Percentiles rank a stretch among this genome's conserved stretches.
Conservation (phyloP, 1,139 yeast genomes). For the Taphrina populina region DNA sequence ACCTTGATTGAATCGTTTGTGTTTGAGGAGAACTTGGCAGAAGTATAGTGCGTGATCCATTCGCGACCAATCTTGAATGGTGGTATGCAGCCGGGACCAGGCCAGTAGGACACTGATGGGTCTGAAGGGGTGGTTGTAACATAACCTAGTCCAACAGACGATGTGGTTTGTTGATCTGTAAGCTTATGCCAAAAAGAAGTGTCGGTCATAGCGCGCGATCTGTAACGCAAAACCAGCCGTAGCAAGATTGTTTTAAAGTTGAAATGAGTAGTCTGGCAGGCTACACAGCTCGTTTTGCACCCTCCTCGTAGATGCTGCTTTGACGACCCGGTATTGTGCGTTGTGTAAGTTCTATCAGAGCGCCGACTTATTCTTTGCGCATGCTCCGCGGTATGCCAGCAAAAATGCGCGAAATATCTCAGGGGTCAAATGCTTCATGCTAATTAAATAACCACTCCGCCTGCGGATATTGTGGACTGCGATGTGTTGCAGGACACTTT, state of each 20-base stretch:
- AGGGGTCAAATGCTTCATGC: not conserved
- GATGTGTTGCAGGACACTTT: too few species aligned
- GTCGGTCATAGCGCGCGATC: not conserved
- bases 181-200: constrained; percentile 13
- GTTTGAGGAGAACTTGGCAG: constrained; percentile 5
- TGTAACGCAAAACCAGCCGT: too few species aligned
- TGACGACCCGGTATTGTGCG: too few species aligned
- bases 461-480: too few species aligned
- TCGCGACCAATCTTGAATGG: constrained; percentile 4
- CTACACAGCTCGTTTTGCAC: too few species aligned
- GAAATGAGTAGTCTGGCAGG: too few species aligned
- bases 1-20: not conserved
- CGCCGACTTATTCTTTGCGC: too few species aligned
- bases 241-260: too few species aligned
- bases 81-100: constrained; percentile 4
- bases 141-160: constrained; percentile 5
- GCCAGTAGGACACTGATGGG: constrained; percentile 21
- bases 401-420: too few species aligned
- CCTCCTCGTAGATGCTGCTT: too few species aligned
- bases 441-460: not conserved
- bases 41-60: constrained; percentile 20
- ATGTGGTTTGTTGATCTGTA: constrained; percentile 5
- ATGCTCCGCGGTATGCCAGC: too few species aligned
- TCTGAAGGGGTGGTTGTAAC: constrained; percentile 6
- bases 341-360: too few species aligned